Percentiles rank a stretch among this genome's conserved stretches.
Evolutionary conservation across 2,329 filamentous ascomycete genomes (phyloP).

Genomic region (Lachnellula hyalina): DNA sequence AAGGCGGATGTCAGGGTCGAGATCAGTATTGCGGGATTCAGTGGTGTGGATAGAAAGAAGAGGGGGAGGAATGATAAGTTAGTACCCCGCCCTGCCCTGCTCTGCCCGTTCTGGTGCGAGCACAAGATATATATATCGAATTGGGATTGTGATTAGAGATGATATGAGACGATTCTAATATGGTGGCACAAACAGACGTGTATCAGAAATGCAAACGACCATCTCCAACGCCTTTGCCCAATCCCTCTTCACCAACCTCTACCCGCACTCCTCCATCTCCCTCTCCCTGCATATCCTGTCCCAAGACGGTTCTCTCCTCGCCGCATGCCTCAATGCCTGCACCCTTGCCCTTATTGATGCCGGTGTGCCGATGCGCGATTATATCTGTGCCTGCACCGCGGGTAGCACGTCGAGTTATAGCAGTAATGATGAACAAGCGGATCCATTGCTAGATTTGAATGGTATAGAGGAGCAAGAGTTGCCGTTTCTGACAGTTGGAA

Average conservation of each 20-base stretch:
- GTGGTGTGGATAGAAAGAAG: slow-evolving; percentile 77
- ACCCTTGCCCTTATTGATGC: slow-evolving; percentile 92
- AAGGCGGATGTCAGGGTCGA: slow-evolving; percentile 72
- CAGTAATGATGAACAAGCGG: slow-evolving; percentile 61
- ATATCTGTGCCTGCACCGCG: slow-evolving; percentile 81
- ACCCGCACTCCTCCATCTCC: slow-evolving; percentile 79
- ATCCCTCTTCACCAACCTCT: slow-evolving; percentile 79
- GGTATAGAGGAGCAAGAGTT: slow-evolving; percentile 78
- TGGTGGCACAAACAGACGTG: slow-evolving; percentile 52
- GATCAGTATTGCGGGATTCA: slow-evolving; percentile 82
- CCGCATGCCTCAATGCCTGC: slow-evolving; percentile 83
- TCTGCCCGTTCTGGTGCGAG: background rate
- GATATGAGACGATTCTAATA: slow-evolving; percentile 1
- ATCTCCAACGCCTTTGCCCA: slow-evolving; percentile 71
- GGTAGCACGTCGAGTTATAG: slow-evolving; percentile 68
- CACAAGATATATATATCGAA: no score
- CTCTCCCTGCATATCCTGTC: slow-evolving; percentile 83
- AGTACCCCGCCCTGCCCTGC: slow-evolving; percentile 27
- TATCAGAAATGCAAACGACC: slow-evolving; percentile 73
- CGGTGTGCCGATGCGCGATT: slow-evolving; percentile 91
- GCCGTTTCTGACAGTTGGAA: slow-evolving; percentile 81
- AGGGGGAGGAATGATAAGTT: slow-evolving; percentile 73
- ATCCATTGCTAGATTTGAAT: slow-evolving; percentile 77
- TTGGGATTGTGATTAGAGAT: background rate
- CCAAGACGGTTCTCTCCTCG: slow-evolving; percentile 84